phyloP scores from a whole-genome alignment of 495 filamentous ascomycete species.

The Lasiosphaeria miniovina region DNA sequence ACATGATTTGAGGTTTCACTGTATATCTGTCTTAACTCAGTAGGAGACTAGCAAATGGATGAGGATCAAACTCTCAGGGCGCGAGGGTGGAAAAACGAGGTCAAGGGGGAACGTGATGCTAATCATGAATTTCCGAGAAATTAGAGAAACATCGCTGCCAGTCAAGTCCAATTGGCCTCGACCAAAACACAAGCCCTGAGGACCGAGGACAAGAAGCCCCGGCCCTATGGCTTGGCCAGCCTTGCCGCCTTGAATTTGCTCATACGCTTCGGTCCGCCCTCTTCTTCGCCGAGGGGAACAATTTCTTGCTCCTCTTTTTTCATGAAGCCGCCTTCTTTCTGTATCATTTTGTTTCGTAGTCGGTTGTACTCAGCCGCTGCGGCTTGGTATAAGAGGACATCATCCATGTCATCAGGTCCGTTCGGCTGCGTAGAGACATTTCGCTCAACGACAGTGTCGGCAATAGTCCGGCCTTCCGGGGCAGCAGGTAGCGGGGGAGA shows the following conservation, averaged over 20 bases:
- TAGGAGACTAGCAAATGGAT: too few species aligned
- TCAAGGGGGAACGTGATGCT: not conserved
- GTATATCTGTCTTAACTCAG: too few species aligned
- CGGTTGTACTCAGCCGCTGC: constrained; percentile 77
- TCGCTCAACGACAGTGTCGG: constrained; percentile 63
- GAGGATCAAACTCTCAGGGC: not conserved
- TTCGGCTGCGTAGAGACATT: constrained; percentile 35
- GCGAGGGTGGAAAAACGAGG: not conserved
- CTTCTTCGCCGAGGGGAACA: constrained; percentile 62
- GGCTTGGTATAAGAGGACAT: constrained; percentile 67
- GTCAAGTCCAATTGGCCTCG: constrained; percentile 24
- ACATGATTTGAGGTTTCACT: too few species aligned
- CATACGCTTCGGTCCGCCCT: constrained; percentile 63
- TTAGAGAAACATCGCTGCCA: constrained; percentile 2
- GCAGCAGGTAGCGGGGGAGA: constrained; percentile 42
- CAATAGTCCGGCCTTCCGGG: constrained; percentile 56
- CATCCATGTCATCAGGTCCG: constrained; percentile 72
- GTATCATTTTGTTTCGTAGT: constrained; percentile 74
- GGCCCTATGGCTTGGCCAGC: constrained; percentile 45
- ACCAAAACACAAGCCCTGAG: constrained; percentile 15
- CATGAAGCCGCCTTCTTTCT: constrained; percentile 73
- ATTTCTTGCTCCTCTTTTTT: constrained; percentile 58
- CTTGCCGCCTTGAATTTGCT: constrained; percentile 90
- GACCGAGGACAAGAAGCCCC: not conserved
- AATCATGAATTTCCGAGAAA: not conserved